Base-by-base conservation (phyloP, 2,329 filamentous ascomycete genomes). In the Gyromitra esculenta region DNA sequence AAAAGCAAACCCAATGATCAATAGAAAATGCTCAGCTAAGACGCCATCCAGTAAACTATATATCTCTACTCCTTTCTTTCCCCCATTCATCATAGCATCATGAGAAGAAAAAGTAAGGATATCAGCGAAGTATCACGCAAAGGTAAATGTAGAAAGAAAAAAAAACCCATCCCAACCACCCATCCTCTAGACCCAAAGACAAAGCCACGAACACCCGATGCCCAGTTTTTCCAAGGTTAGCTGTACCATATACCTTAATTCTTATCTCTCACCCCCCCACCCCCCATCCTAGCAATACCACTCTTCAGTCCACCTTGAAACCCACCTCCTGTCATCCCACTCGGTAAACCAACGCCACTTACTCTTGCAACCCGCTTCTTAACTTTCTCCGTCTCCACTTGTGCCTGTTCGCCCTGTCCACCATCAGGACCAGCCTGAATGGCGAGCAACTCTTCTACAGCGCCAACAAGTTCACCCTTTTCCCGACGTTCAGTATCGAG, bases 401-500 rank as follows among this genome's bases (percentile, higher is more conserved):
- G 85, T 82, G 52, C 80, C 84, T 64, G 86, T 84, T 81, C 85
- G 87, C 82, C 39, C 50, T 73, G 64, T 70, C 72, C 59, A 68
- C 89, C 59, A 21, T 37, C 43, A 25, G 72, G 37, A 87, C 75
- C 78, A 31, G 84, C 83, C 77, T 87, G 87, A 84, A 95, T 89
- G 66, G 86, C 86, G 84, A 96, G 91, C 90, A 96, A 92, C 85
- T 96, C 92, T 83, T 96, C 92, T 0, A 93, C 92, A 4, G 93
- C 88, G 72, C 90, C 88, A 45, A 96, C 92, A 50, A 96, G 86
- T 84, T 95, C 92, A 68, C 92, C 91, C 86, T 96, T 95, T 84
- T 96, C 92, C 21, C 93, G 88, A 5, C 92, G 87, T 84, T 96
- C 92, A 76, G 88, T 86, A 82, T 94, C 90, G 6, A 96, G 86